A percentile compares a stretch with the other conserved stretches of the same genome.
Conservation (phyloP, 2,329 filamentous ascomycete genomes). For the Chrysoporthe deuterocubensis region DNA sequence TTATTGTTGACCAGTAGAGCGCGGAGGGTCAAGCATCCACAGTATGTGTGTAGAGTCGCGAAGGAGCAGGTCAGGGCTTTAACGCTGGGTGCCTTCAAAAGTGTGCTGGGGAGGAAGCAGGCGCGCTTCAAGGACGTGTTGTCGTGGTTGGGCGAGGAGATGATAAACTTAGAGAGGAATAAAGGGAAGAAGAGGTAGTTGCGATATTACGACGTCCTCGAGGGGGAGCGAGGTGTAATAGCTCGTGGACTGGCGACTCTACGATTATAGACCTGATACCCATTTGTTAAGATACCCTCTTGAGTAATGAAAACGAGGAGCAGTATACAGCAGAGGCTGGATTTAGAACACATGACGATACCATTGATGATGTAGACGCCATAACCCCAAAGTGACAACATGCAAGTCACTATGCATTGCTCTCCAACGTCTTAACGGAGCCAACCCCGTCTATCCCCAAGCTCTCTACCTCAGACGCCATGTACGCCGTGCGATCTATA, state of each 20-base stretch:
- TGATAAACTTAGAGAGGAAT: slow-evolving; percentile 40
- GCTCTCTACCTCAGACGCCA: background rate
- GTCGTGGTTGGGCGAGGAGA: slow-evolving; percentile 65
- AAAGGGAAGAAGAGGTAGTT: background rate
- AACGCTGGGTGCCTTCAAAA: slow-evolving; percentile 70
- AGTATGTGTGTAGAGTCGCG: slow-evolving; percentile 63
- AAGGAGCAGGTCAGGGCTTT: slow-evolving; percentile 66
- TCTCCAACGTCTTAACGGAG: background rate
- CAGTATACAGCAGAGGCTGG: background rate
- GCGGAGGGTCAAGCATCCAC: slow-evolving; percentile 49
- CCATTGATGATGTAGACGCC: background rate
- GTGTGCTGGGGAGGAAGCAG: slow-evolving; percentile 73
- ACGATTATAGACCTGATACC: background rate
- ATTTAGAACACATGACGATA: background rate
- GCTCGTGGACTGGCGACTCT: background rate
- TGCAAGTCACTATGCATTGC: slow-evolving; percentile 1
- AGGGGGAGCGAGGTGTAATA: background rate
- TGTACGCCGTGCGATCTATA: background rate
- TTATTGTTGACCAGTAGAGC: slow-evolving; percentile 63
- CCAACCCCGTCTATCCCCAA: background rate
- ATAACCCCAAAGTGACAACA: background rate
- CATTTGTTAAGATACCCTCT: background rate
- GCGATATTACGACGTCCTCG: background rate
- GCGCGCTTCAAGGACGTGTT: slow-evolving; percentile 68
- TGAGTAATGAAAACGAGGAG: background rate